Evolutionary conservation across 345 rosid species (phyloP).

Genomic region (Schrenkiella parvula): DNA sequence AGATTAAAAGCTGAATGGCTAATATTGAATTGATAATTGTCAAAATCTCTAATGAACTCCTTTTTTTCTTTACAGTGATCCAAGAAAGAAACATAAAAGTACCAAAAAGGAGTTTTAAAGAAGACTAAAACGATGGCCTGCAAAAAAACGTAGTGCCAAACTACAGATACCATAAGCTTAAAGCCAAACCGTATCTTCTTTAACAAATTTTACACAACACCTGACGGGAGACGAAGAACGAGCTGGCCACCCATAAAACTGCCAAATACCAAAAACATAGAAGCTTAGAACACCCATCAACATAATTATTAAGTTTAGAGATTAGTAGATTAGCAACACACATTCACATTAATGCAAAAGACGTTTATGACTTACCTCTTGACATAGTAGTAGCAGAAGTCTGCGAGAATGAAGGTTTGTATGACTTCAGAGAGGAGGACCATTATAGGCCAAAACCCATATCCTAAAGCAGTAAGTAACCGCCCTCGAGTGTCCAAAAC

Average conservation of each 20-base stretch:
- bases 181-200: neutral
- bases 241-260: constrained; percentile 89
- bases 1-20: constrained; percentile 3
- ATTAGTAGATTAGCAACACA: neutral
- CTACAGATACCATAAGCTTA: constrained; percentile 9
- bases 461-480: constrained; percentile 72
- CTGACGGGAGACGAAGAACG: constrained; percentile 86
- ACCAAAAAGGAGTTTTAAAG: neutral
- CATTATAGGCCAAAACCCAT: constrained; percentile 87
- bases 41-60: constrained; percentile 14
- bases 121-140: constrained; percentile 16
- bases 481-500: constrained; percentile 80
- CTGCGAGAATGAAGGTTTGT: constrained; percentile 88
- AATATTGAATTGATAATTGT: neutral
- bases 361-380: constrained; percentile 43
- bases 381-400: constrained; percentile 86
- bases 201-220: constrained; percentile 52
- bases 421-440: constrained; percentile 80
- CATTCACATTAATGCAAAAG: neutral
- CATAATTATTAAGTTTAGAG: neutral
- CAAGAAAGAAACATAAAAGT: neutral
- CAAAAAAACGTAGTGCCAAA: neutral
- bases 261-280: constrained; percentile 10
- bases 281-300: neutral
- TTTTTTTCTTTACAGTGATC: constrained; percentile 21